Evolutionary conservation across 352 stramenopile species (phyloP), one percentile per base, ranked within the genome.

Genomic region (Globisporangium yorkense): DNA sequence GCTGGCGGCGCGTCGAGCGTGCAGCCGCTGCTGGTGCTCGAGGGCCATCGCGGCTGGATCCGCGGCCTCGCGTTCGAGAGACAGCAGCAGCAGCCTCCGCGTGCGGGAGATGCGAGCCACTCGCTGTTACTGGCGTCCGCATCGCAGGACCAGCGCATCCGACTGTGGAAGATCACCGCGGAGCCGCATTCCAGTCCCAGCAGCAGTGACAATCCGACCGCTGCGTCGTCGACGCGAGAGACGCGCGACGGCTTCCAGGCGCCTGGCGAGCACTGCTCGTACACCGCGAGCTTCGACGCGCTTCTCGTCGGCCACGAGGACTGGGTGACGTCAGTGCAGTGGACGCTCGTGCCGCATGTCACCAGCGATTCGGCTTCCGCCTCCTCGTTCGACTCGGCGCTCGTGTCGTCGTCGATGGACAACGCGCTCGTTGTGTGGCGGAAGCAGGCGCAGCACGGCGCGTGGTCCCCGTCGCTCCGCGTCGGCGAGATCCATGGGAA

Each of bases 401-500:
- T 92, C 35, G 56, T 92, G 5, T 88, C 80, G 1, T 71, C 72
- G 1, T 90, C 83, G 1, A 92, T 92, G 83, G 83, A 92, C 63
- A 89, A 92, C 55, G 80, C 77, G 10, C 52, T 92, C 1, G 84
- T 92, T 44, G 51, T 87, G 27, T 92, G 83, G 83, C 66, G 66
- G 29, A 62, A 67, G 43, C 50, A 44, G 16, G 46, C 53, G 57
- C 43, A 49, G 51, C 21, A 51, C 59, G 59, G 50, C 10, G 58
- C 65, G 9, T 92, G 83, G 83, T 54, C 55, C 16, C 77, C 77
- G 8, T 68, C 72, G 5, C 59, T 80, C 29, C 77, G 81, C 8
- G 65, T 92, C 20, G 80, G 83, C 20, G 74, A 86, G 54, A 68
- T 87, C 21, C 70, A 67, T 6, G 77, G 80, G 8, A 80, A 85